Conservation (phyloP, 345 rosid genomes). For the Microcos paniculata region DNA sequence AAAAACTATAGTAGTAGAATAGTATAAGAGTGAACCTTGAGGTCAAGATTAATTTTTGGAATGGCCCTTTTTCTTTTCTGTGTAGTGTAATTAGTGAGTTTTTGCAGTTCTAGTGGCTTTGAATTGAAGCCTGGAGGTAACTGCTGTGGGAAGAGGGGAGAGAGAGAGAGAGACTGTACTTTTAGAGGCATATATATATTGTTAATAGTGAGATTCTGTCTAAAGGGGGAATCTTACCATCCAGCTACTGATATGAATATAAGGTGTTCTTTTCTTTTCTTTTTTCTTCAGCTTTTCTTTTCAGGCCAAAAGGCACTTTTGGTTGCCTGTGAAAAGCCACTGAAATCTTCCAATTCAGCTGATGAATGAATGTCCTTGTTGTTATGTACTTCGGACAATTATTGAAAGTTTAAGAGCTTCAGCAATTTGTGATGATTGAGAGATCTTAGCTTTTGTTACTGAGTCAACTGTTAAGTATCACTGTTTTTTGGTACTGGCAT, state of each 20-base stretch:
- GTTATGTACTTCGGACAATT: too few species aligned
- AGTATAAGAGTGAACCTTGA: background rate
- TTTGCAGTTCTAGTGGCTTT: conserved; percentile 27
- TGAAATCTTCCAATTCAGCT: too few species aligned
- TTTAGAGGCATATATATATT: background rate
- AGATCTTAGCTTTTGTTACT: background rate
- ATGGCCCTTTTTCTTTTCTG: background rate
- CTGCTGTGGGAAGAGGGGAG: conserved; percentile 14
- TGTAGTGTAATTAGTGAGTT: conserved; percentile 3
- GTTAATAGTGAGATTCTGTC: background rate
- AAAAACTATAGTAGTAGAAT: background rate
- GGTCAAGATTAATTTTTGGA: background rate
- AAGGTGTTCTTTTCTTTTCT: background rate
- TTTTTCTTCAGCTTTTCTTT: background rate
- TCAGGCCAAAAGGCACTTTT: background rate
- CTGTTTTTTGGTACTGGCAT: background rate
- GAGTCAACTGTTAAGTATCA: background rate
- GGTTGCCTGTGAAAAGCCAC: background rate
- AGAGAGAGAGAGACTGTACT: background rate
- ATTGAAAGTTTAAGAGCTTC: background rate
- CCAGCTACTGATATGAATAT: background rate
- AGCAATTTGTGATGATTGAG: background rate
- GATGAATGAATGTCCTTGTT: background rate
- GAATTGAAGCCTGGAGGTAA: conserved; percentile 13
- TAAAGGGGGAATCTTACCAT: background rate